Evolutionary conservation across 2,329 filamentous ascomycete species (phyloP), one percentile per base, ranked within the genome.

Genomic region (Fusarium sp.): DNA sequence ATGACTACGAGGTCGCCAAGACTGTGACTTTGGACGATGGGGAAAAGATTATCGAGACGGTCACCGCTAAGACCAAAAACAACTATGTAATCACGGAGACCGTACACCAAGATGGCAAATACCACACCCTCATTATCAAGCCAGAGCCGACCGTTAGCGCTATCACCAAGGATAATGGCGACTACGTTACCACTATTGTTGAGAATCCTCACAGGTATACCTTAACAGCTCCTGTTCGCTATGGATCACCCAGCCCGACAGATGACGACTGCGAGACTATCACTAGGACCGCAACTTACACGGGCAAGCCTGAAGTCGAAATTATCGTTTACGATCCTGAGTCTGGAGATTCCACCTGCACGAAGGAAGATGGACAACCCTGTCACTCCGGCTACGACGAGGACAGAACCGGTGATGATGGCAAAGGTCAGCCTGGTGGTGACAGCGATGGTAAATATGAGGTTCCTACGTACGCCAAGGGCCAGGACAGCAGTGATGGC

Each of bases 251-350:
- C 15, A 72, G 72, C 16, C 64, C 72, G 30, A 74, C 72, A 10
- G 69, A 73, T 9, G 47, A 58, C 16, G 44, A 58, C 38, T 60
- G 55, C 36, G 59, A 72, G 30, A 71, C 69, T 28, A 37, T 57
- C 12, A 71, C 69, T 5, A 54, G 62, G n/a, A 71, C 68, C 18
- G 61, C 61, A 23, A 67, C 67, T 16, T 70, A 67, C 10, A 63
- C 62, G 3, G 69, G 64, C 15, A 55, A 76, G 53, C 46, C 44
- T 16, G 75, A 77, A 18, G 73, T 79, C 28, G 73, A 79, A 40
- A 71, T 77, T 41, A 75, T 73, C 61, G 69, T 78, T 41, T 74
- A 77, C 47, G 72, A 79, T 57, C 73, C 73, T 36, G 67, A 69
- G 57, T 78, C 74, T 9, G 77, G 77, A 31, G 67, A 76, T 51